Evolutionary conservation across 352 stramenopile genomes (phyloP).

Genomic region (Phytophthora pinifolia): DNA sequence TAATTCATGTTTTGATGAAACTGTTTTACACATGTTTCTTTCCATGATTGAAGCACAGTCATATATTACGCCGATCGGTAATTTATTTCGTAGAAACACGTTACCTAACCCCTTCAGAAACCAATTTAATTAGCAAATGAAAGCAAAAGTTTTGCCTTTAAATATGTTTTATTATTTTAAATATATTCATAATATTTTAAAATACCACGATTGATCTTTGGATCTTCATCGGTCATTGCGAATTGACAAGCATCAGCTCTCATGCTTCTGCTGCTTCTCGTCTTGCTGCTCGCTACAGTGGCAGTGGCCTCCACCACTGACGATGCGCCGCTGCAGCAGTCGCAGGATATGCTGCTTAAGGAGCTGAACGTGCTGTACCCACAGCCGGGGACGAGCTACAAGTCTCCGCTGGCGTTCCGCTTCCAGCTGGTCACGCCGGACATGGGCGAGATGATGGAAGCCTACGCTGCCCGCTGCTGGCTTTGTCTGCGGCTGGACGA

Average conservation of each 20-base stretch:
- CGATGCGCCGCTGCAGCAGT: neutral
- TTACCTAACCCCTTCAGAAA: no score
- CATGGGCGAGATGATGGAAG: slow-evolving; percentile 9
- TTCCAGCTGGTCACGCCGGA: slow-evolving; percentile 14
- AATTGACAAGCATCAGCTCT: slow-evolving; percentile 9
- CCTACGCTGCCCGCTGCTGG: slow-evolving; percentile 21
- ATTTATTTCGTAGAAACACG: no score
- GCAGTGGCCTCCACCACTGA: neutral
- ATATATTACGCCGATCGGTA: no score
- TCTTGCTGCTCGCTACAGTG: slow-evolving; percentile 2
- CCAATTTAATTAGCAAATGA: no score
- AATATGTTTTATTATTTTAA: no score
- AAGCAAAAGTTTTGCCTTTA: no score
- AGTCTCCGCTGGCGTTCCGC: slow-evolving; percentile 28
- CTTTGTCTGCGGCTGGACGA: slow-evolving; percentile 28
- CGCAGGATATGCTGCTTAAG: slow-evolving; percentile 14
- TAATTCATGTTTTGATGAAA: no score
- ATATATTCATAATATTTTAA: no score
- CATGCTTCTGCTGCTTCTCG: slow-evolving; percentile 3
- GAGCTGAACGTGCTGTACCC: slow-evolving; percentile 13
- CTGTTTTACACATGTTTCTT: no score
- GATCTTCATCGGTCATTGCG: neutral
- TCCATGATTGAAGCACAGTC: no score
- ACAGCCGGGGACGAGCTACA: neutral
- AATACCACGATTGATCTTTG: neutral